Evolutionary conservation across 1,284 basidiomycete genomes (phyloP).

Genomic region (Wolfiporia cocos): DNA sequence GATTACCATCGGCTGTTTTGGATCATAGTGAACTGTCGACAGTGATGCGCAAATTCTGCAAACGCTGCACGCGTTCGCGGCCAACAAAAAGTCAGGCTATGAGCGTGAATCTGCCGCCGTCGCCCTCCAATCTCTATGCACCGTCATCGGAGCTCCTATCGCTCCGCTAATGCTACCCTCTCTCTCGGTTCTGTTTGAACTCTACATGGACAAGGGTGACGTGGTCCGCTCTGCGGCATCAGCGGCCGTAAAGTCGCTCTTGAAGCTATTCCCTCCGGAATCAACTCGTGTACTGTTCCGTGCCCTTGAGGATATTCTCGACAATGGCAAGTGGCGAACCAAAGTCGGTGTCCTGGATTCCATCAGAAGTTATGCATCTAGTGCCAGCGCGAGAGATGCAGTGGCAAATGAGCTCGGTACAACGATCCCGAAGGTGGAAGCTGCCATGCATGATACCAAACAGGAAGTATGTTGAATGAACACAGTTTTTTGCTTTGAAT

Average conservation of each 20-base stretch:
- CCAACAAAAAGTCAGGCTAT: slow-evolving; percentile 87
- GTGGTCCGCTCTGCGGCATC: slow-evolving; percentile 83
- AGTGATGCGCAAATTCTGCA: slow-evolving; percentile 63
- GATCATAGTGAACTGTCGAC: slow-evolving; percentile 10
- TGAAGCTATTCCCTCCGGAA: slow-evolving; percentile 84
- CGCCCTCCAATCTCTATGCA: slow-evolving; percentile 75
- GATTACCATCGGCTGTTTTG: slow-evolving; percentile 6
- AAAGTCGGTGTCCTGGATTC: slow-evolving; percentile 94
- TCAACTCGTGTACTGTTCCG: slow-evolving; percentile 74
- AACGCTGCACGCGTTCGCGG: slow-evolving; percentile 67
- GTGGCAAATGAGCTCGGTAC: slow-evolving; percentile 83
- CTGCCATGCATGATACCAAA: slow-evolving; percentile 97
- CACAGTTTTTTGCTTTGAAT: not conserved
- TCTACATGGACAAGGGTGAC: slow-evolving; percentile 94
- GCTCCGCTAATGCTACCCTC: slow-evolving; percentile 83
- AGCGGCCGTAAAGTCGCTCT: slow-evolving; percentile 78
- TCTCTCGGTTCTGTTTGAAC: slow-evolving; percentile 76
- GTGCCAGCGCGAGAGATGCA: slow-evolving; percentile 68
- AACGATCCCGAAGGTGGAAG: slow-evolving; percentile 85
- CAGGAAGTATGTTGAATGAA: slow-evolving; percentile 58
- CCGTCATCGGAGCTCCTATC: slow-evolving; percentile 65
- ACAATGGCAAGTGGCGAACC: slow-evolving; percentile 89
- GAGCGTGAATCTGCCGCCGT: slow-evolving; percentile 92
- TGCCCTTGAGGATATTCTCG: slow-evolving; percentile 67
- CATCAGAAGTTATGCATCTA: slow-evolving; percentile 71